Evolutionary conservation across 2,329 filamentous ascomycete species (phyloP).

Genomic region (Didymella arachidicola): DNA sequence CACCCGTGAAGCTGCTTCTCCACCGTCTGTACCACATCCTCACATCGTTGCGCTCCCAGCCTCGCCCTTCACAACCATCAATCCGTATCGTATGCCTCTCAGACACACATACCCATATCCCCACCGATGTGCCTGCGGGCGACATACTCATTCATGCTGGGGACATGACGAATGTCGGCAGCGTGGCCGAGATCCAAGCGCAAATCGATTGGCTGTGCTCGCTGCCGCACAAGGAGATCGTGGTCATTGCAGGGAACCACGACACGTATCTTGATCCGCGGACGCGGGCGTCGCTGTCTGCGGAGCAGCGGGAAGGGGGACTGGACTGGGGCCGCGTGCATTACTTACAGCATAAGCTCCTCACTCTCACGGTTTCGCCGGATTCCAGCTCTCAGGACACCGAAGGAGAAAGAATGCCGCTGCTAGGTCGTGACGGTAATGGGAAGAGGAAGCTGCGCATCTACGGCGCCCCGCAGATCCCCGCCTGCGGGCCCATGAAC

Average conservation of each 20-base stretch:
- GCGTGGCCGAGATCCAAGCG: conserved; percentile 75
- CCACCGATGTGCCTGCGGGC: conserved; percentile 71
- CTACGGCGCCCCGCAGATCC: conserved; percentile 84
- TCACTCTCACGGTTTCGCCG: conserved; percentile 63
- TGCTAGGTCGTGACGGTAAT: conserved; percentile 24
- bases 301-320: conserved; percentile 62
- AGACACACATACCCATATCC: conserved; percentile 78
- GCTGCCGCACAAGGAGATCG: conserved; percentile 79
- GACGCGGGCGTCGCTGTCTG: conserved; percentile 59
- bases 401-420: conserved; percentile 26
- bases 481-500: conserved; percentile 70
- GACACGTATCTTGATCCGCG: conserved; percentile 82
- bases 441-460: conserved; percentile 66
- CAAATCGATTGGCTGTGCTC: conserved; percentile 82
- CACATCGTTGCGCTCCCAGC: conserved; percentile 71
- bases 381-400: neutral
- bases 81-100: conserved; percentile 87
- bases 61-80: conserved; percentile 64
- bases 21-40: conserved; percentile 70
- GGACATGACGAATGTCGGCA: conserved; percentile 80
- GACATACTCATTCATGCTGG: conserved; percentile 91
- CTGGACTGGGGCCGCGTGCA: conserved; percentile 73
- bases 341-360: conserved; percentile 76
- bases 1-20: conserved; percentile 71
- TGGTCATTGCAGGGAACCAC: conserved; percentile 87